phyloP scores from a whole-genome alignment of 805 yeast species.

The Lachancea meyersii region DNA sequence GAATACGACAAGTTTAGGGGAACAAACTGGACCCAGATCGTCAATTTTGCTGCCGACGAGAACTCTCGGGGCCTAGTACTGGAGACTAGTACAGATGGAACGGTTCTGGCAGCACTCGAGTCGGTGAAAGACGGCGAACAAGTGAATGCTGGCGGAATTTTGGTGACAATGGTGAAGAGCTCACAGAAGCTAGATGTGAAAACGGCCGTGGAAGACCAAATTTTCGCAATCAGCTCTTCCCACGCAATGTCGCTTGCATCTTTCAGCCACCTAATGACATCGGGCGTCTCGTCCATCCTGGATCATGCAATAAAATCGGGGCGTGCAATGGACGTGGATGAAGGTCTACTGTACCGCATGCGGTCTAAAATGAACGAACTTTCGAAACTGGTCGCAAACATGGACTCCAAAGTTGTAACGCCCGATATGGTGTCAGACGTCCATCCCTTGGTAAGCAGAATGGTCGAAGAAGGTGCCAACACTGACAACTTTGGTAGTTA shows the following conservation, averaged over 20 bases:
- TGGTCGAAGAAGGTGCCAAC: constrained; percentile 34
- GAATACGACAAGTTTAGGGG: neutral
- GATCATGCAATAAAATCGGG: constrained; percentile 34
- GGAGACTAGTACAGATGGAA: neutral
- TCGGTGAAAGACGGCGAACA: neutral
- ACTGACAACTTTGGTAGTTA: constrained; percentile 20
- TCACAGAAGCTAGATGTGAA: constrained; percentile 29
- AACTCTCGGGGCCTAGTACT: neutral
- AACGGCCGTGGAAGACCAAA: constrained; percentile 28
- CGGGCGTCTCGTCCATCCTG: constrained; percentile 66
- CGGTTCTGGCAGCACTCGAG: neutral
- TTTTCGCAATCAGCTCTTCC: constrained; percentile 35
- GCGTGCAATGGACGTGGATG: constrained; percentile 12
- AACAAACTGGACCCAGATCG: neutral
- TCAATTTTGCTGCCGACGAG: constrained; percentile 8
- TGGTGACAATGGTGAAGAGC: constrained; percentile 37
- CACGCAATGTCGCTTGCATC: constrained; percentile 37
- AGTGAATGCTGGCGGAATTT: constrained; percentile 13
- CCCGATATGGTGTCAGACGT: constrained; percentile 54
- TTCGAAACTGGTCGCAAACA: constrained; percentile 56
- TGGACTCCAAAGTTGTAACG: constrained; percentile 59
- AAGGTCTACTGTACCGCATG: constrained; percentile 40
- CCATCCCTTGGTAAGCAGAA: constrained; percentile 45
- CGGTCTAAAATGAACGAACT: constrained; percentile 64
- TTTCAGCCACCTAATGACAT: constrained; percentile 51